A percentile compares a stretch with the other conserved stretches of the same genome.
These are phyloP conservation scores for Nitzschia sp. DNA, from an alignment of 108 stramenopile species.

Conservation along the genomic window DNA sequence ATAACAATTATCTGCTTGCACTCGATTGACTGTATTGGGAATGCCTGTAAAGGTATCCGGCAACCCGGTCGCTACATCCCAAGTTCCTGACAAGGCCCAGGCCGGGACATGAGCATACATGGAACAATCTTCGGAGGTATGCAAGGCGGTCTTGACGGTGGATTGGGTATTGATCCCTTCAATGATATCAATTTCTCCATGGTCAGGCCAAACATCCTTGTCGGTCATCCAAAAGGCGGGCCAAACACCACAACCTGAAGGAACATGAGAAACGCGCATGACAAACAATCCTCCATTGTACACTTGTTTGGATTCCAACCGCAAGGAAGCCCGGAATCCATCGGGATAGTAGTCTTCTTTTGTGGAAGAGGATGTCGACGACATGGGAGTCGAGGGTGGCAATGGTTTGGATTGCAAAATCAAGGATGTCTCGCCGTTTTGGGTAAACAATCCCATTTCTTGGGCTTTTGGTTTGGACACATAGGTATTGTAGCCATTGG, in stretches of 20 bases:
- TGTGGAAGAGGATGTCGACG: too few relatives aligned
- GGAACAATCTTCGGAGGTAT: slow-evolving; percentile 64
- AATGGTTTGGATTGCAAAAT: slow-evolving; percentile 20
- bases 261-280: slow-evolving; percentile 76
- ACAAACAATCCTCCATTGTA: slow-evolving; percentile 74
- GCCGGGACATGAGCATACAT: slow-evolving; percentile 82
- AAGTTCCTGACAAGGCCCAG: slow-evolving; percentile 60
- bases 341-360: slow-evolving; percentile 1
- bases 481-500: slow-evolving; percentile 68
- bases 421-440: slow-evolving; percentile 16
- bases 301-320: slow-evolving; percentile 65
- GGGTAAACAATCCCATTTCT: slow-evolving; percentile 28
- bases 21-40: slow-evolving; percentile 47
- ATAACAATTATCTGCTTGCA: slow-evolving; percentile 69
- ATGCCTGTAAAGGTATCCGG: slow-evolving; percentile 60
- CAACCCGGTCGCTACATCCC: slow-evolving; percentile 77
- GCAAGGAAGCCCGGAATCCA: slow-evolving; percentile 62
- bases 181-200: slow-evolving; percentile 90
- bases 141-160: slow-evolving; percentile 85
- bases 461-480: slow-evolving; percentile 44
- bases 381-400: too few relatives aligned
- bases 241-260: slow-evolving; percentile 86
- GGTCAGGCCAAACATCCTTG: slow-evolving; percentile 77
- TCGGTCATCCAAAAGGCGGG: slow-evolving; percentile 90
- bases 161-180: slow-evolving; percentile 82